Evolutionary conservation across 2,329 filamentous ascomycete genomes (phyloP).

Genomic region (Neobulgaria alba): DNA sequence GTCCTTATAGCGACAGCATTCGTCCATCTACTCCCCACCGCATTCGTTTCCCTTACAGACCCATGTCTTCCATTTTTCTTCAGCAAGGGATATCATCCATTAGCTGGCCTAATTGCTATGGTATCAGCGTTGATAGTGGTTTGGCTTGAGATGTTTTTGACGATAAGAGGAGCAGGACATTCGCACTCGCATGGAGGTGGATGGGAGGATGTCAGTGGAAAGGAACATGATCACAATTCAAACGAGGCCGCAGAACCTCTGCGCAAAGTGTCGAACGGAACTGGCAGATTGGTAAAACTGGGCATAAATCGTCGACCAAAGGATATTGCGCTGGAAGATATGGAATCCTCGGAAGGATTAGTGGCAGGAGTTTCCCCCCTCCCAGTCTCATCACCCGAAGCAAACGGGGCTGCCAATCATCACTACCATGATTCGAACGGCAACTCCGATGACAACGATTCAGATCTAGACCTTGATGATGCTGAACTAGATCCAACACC

Average conservation of each 20-base stretch:
- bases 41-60: slow-evolving; percentile 51
- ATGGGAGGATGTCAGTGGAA: slow-evolving; percentile 35
- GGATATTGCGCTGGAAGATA: slow-evolving; percentile 42
- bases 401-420: background rate
- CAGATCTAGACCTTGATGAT: slow-evolving; percentile 48
- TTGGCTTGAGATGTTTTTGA: slow-evolving; percentile 81
- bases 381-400: slow-evolving; percentile 42
- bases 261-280: slow-evolving; percentile 20
- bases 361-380: slow-evolving; percentile 51
- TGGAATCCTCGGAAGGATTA: slow-evolving; percentile 44
- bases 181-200: slow-evolving; percentile 43
- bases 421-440: slow-evolving; percentile 10
- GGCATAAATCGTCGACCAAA: slow-evolving; percentile 34
- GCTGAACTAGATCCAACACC: slow-evolving; percentile 48
- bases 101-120: slow-evolving; percentile 79
- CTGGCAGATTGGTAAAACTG: slow-evolving; percentile 21
- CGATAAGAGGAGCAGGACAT: slow-evolving; percentile 56
- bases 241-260: slow-evolving; percentile 13
- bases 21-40: slow-evolving; percentile 58
- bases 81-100: slow-evolving; percentile 67
- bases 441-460: slow-evolving; percentile 27
- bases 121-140: slow-evolving; percentile 74
- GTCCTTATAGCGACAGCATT: slow-evolving; percentile 83
- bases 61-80: slow-evolving; percentile 69
- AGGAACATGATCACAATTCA: slow-evolving; percentile 29